Base-by-base conservation (phyloP, 1,284 basidiomycete species). In the Cerioporus squamosus region DNA sequence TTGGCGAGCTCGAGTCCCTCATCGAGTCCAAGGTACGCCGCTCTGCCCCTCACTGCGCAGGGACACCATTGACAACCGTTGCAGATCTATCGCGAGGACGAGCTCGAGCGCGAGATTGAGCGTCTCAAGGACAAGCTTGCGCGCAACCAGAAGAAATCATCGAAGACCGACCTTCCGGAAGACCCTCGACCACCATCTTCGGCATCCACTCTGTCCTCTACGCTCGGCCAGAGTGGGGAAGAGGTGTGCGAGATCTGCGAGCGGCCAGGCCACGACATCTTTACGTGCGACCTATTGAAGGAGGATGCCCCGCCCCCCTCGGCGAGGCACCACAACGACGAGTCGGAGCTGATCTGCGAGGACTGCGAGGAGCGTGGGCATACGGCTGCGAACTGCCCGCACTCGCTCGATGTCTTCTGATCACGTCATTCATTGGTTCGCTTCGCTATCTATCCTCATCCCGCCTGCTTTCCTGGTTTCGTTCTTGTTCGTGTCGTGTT, bases 11-110 rank as follows among this genome's bases (percentile, higher is more conserved):
- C 22, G 95, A 97, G 73, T 84, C 87, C 56, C 79, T 97, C 44
- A 87, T 97, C 38, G 95, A 97, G 74, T 85, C 92, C 56, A 97
- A 97, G 85, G 88, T 88, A 60, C 51, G 77, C 54, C 9, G 45
- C 44, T 50, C 40, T 29, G 12, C 18, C 20, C 26, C 24, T 22
- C 9, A 6, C 26, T 3, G 6, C 26, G 29, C 33, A 12, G 53
- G 33, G 31, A 24, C 12, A 53, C 58, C 51, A n/a, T 43, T 45
- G 14, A 39, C 51, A n/a, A 6, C 29, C 14, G 23, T 36, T 10
- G 7, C 50, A 91, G 88, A 97, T 97, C 64, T 96, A 96, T 73
- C 87, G 89, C 51, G 94, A 97, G 84, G 95, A 95, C 70, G 95
- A 96, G 69, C 86, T 97, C 39, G 95, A 97, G 71, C 87, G 87